Evolutionary conservation across 2,329 filamentous ascomycete species (phyloP), one percentile per base, ranked within the genome.

Genomic region (Monilinia vaccinii-corymbosi): DNA sequence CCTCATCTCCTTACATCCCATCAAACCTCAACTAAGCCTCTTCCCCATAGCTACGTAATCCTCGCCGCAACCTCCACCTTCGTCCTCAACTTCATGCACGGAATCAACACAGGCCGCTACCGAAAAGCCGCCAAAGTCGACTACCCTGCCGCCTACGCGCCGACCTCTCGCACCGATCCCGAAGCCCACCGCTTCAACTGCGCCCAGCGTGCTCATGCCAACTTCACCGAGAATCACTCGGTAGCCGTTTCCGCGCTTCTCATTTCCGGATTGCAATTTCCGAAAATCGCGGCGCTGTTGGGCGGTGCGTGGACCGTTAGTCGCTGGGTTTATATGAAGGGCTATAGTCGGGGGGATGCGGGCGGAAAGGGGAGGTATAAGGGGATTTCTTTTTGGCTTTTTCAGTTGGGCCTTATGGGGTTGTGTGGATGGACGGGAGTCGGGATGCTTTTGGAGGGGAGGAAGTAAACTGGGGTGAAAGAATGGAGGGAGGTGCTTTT

Each of bases 191-290:
- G 71, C 57, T 87, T 87, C 76, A 88, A 88, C 77, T 86, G 83
- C 75, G 81, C 81, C 56, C 83, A 86, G 68, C 80, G 82, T 51
- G 79, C 82, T 11, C 85, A 88, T 70, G 73, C 76, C 66, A 86
- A 87, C 76, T 87, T 78, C 73, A 77, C 77, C 64, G 85, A 88
- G 76, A 85, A 82, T 73, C 75, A 81, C 40, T 73, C 78, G 10
- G 75, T 81, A 4, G 76, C 81, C 69, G 68, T 86, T 13, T 75
- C 73, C 25, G 73, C 76, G 28, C 73, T 86, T 13, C 71, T 85
- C 62, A 76, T 87, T 66, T 73, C 81, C 11, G 84, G 85, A 36
- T 69, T 86, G 28, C 71, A 72, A 42, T 84, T 76, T 70, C 85
- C 85, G 2, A 60, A 77, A 7, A 71, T 74, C 23, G 75, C 79